Base-by-base conservation (phyloP, 768 basidiomycete species). In the Tylopilus felleus region DNA sequence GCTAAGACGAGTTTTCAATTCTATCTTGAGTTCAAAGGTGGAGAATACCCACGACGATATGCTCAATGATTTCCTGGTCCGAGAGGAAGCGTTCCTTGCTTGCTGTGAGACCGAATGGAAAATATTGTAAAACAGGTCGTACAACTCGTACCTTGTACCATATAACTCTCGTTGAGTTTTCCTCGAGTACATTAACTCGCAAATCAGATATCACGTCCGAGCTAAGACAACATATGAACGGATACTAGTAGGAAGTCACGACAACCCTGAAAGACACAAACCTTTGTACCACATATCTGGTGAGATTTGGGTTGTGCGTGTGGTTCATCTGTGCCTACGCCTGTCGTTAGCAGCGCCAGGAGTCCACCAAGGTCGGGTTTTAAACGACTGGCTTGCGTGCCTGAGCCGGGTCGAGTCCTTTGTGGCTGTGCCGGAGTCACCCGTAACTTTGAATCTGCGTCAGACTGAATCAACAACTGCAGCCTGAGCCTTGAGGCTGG, bases 1-100 rank as follows among this genome's bases (percentile, higher is more conserved):
- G 86, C 87, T 86, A 55, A 4, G 31, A 29, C 19, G 12, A 19
- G 17, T 1, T 39, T 53, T 47, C 41, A 49, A 40, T 21, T 51
- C 21, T 4, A 39, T 23, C 47, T 39, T 29, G 31, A 16, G 13
- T 6, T 23, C 14, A 19, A 39, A 29, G 21, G n/a, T 9, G 23
- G 13, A 19, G 17, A 27, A 27, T 36, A 76, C 85, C 56, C 65
- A 90, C 88, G 31, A 89, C 79, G 17, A 90, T 61, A 60, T 88
- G 79, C 57, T 90, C 90, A 4, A 91, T 68, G 38, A 91, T 90
- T 66, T 91, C 89, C 5, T 83, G 75, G 51, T 90, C 88, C 38
- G 77, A 75, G 41, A 91, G 76, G 65, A 80, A 84, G 54, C 89
- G 76, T 76, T 91, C 88, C 88, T 90, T 73, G 59, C 59, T 54